These are phyloP conservation scores for Beauveria asiatica DNA, from an alignment of 2,329 filamentous ascomycete genomes.

Conservation along the genomic window DNA sequence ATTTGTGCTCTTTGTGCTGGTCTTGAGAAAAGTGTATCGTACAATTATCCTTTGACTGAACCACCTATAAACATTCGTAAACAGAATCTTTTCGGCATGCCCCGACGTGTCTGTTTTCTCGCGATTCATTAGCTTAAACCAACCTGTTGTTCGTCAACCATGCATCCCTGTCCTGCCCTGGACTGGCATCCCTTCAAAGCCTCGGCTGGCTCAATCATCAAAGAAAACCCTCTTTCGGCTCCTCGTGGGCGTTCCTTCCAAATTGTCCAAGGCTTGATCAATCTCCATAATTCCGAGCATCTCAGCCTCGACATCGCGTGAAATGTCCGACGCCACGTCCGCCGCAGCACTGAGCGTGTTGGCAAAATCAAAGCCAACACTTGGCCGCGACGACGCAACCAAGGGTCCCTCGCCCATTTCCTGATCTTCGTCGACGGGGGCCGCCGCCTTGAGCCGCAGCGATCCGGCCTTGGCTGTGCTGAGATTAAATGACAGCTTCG, in stretches of 20 bases:
- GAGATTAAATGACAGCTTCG: constrained; percentile 42
- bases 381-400: constrained; percentile 22
- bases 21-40: constrained; percentile 28
- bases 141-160: constrained; percentile 10
- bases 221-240: constrained; percentile 46
- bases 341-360: constrained; percentile 44
- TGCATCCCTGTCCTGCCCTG: no score
- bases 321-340: constrained; percentile 41
- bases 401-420: constrained; percentile 14
- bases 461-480: constrained; percentile 35
- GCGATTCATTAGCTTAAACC: constrained; percentile 14
- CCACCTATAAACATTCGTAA: constrained; percentile 14
- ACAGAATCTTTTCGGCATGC: constrained; percentile 12
- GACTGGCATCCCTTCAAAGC: no score
- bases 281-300: constrained; percentile 60
- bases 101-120: constrained; percentile 16
- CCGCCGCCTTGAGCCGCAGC: constrained; percentile 23
- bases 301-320: constrained; percentile 48
- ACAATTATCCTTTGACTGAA: constrained; percentile 16
- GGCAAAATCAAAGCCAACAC: constrained; percentile 40
- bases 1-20: background rate
- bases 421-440: constrained; percentile 20
- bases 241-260: constrained; percentile 42
- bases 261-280: constrained; percentile 47
- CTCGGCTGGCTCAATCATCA: constrained; percentile 19